Base-by-base conservation (phyloP, 495 filamentous ascomycete species). In the Ramalina peruviana region DNA sequence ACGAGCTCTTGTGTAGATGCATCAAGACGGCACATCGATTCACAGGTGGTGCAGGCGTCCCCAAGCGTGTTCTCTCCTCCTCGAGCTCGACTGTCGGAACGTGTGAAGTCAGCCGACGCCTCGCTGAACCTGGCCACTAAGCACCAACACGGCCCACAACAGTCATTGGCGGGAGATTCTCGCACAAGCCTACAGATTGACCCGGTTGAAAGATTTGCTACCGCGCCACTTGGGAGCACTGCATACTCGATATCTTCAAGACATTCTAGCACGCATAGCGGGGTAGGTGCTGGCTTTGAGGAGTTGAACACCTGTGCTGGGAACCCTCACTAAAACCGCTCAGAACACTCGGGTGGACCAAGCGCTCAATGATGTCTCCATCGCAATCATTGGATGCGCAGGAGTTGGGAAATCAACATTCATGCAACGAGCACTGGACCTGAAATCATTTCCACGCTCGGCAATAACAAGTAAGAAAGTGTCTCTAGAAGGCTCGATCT, bases 341-440 rank as follows among this genome's bases (percentile, higher is more conserved):
- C 19, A 16, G 36, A 56, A 53, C n/a, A 4, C 30, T 27, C 40
- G 38, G 12, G 15, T 30, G 17, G 16, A 16, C 25, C n/a, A 36
- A 15, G 50, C 25, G 41, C 76, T 83, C 67, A 76, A 78, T 52
- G 68, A 82, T 60, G 78, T 94, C 59, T 89, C 86, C 58, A 85
- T 97, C 60, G 86, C 81, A 30, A 80, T 97, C 21, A 77, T 95
- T 57, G 92, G 92, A 47, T 75, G 78, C 56, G 71, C 77, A 55
- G 80, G 81, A 44, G 85, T 86, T 33, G 90, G 90, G 56, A 96
- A 97, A 68, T 87, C 86, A 43, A 84, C 85, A 20, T 94, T 97
- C 57, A 83, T 95, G 52, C 82, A 85, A 59, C 78, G 75, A 48
- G 85, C 86, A 11, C 67, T 92, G 57, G 82, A 86, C 38, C 69